Percentiles rank a stretch among this genome's conserved stretches.
Evolutionary conservation across 2,329 filamentous ascomycete genomes (phyloP).

Genomic region (Dactylellina sp.): DNA sequence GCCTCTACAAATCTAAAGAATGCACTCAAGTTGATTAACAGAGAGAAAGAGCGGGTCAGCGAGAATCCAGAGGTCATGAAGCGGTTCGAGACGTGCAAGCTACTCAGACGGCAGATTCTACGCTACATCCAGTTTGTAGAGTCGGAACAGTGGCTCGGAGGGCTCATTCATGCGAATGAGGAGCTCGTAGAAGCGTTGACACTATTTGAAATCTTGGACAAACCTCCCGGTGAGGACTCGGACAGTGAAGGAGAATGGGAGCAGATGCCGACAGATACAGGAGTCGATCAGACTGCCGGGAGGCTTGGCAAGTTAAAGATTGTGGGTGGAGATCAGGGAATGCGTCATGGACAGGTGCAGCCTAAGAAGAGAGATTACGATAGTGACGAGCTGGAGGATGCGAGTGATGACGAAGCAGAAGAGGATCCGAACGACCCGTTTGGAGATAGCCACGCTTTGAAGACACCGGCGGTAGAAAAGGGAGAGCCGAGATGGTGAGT

Average conservation of each 20-base stretch:
- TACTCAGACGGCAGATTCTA: slow-evolving; percentile 82
- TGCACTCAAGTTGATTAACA: slow-evolving; percentile 86
- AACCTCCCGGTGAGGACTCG: slow-evolving; percentile 80
- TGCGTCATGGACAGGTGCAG: slow-evolving; percentile 60
- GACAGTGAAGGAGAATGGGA: slow-evolving; percentile 74
- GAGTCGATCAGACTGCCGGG: slow-evolving; percentile 62
- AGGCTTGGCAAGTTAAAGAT: slow-evolving; percentile 69
- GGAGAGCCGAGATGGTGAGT: slow-evolving; percentile 61
- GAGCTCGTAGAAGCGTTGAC: slow-evolving; percentile 93
- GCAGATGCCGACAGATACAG: slow-evolving; percentile 73
- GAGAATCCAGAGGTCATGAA: slow-evolving; percentile 80
- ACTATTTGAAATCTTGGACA: slow-evolving; percentile 93
- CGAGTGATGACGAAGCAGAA: slow-evolving; percentile 68
- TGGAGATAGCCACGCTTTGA: slow-evolving; percentile 80
- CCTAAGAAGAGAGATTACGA: slow-evolving; percentile 65
- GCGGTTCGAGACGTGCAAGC: slow-evolving; percentile 87
- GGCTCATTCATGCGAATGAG: slow-evolving; percentile 92
- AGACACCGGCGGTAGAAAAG: slow-evolving; percentile 67
- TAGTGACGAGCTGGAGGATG: slow-evolving; percentile 68
- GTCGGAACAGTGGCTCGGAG: slow-evolving; percentile 89
- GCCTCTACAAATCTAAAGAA: slow-evolving; percentile 92
- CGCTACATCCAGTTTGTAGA: slow-evolving; percentile 94
- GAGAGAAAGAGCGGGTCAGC: slow-evolving; percentile 87
- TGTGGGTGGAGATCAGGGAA: slow-evolving; percentile 63
- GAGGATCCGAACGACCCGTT: slow-evolving; percentile 91